A percentile compares a stretch with the other conserved stretches of the same genome.
These are phyloP conservation scores for Chaetothyriales sp. DNA, from an alignment of 2,329 filamentous ascomycete species.

Conservation along the genomic window DNA sequence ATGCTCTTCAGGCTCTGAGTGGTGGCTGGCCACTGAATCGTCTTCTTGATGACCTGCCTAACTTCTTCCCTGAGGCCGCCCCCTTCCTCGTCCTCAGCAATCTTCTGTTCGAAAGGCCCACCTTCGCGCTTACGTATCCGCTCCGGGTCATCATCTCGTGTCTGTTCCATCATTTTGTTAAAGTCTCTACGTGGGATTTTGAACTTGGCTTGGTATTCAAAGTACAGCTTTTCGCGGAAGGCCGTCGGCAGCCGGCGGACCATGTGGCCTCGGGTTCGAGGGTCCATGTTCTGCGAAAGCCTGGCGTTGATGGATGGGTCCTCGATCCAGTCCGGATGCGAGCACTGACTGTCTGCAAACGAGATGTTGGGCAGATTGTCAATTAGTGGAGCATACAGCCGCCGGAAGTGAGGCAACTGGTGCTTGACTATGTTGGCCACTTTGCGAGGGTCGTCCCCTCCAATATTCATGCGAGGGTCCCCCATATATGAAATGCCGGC, in stretches of 20 bases:
- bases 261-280: conserved; percentile 84
- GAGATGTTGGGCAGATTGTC: conserved; percentile 76
- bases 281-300: conserved; percentile 83
- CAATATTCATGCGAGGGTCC: conserved; percentile 85
- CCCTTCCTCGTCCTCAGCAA: conserved; percentile 52
- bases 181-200: conserved; percentile 73
- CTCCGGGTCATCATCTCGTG: conserved; percentile 48
- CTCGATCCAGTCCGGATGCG: conserved; percentile 45
- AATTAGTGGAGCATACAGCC: conserved; percentile 78
- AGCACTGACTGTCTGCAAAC: conserved; percentile 53
- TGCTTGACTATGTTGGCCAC: conserved; percentile 86
- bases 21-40: conserved; percentile 82
- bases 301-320: conserved; percentile 49
- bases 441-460: conserved; percentile 81
- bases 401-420: conserved; percentile 81
- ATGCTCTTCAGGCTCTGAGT: conserved; percentile 73
- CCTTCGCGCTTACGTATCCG: conserved; percentile 60
- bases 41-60: conserved; percentile 63
- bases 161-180: conserved; percentile 65
- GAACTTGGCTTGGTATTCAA: conserved; percentile 85
- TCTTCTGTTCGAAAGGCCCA: conserved; percentile 71
- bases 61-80: conserved; percentile 54
- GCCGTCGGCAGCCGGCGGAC: conserved; percentile 73
- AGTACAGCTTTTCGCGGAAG: conserved; percentile 83
- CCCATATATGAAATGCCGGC: conserved; percentile 86